Percentiles rank a stretch among this genome's conserved stretches.
Evolutionary conservation across 176 grass and related monocot species (phyloP).

Genomic region (Cymbopogon citratus): DNA sequence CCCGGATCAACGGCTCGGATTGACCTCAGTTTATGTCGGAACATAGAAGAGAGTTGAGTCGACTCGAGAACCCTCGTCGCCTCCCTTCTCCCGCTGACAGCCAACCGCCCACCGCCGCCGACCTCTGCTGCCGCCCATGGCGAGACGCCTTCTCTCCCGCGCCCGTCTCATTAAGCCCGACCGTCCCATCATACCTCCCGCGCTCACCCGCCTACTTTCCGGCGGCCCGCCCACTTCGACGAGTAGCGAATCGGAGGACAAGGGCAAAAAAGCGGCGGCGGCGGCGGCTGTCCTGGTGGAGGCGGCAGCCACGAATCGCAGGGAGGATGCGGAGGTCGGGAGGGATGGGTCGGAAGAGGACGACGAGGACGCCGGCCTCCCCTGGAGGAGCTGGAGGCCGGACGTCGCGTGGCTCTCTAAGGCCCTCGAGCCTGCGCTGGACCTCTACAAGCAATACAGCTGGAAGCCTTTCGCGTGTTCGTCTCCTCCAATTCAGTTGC

Average conservation of each 20-base stretch:
- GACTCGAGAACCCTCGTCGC: conserved; percentile 1
- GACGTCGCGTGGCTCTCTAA: conserved; percentile 85
- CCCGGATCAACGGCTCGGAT: neutral
- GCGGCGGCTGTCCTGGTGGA: conserved; percentile 23
- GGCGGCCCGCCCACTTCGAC: conserved; percentile 2
- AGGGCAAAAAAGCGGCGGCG: conserved; percentile 8
- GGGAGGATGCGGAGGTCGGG: neutral
- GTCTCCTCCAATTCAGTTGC: neutral
- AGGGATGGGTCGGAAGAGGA: conserved; percentile 24
- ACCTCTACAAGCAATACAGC: conserved; percentile 77
- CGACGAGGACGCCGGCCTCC: conserved; percentile 33
- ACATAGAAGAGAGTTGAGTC: neutral
- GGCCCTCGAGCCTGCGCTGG: conserved; percentile 79
- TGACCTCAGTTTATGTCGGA: neutral
- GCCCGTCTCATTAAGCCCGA: conserved; percentile 30
- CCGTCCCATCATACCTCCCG: conserved; percentile 21
- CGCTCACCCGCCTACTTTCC: conserved; percentile 44
- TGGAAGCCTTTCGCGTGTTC: conserved; percentile 64
- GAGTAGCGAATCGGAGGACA: conserved; percentile 19
- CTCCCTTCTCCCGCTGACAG: neutral
- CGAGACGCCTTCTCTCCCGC: conserved; percentile 57
- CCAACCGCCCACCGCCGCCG: neutral
- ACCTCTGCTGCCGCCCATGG: conserved; percentile 30
- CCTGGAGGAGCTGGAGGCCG: conserved; percentile 68
- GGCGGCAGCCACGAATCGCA: conserved; percentile 3